Evolutionary conservation across 345 rosid species (phyloP), one percentile per base, ranked within the genome.

Genomic region (Pistacia vera): DNA sequence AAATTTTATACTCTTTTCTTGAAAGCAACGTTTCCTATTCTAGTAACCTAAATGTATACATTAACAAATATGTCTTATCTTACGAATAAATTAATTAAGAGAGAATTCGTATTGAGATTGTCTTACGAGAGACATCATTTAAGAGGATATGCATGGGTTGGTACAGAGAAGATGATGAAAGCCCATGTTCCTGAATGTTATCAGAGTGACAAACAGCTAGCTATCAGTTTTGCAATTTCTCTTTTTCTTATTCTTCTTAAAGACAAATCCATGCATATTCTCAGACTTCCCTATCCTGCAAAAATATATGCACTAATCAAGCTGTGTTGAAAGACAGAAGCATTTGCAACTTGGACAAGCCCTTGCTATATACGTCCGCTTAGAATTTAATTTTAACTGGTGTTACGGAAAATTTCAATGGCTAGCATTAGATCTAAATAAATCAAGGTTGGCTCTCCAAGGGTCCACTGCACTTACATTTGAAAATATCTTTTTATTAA

Each of bases 341-440:
- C 74, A n/a, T 57, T 63, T 56, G 64, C 74, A 70, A 56, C 22
- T 41, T 70, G 44, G n/a, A 11, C 74, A 5, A n/a, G 30, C 33
- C 74, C 63, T 35, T 6, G 13, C 7, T 55, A 8, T 10, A 30
- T 30, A 30, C 3, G 11, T 55, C 30, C 54, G 38, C 48, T 48
- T 35, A 66, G n/a, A 18, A 35, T 5, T 66, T 3, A 44, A 46
- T 38, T 38, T 38, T 6, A 38, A 38, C 0, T 38, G 5, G 33
- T 13, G 13, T 13, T 35, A 11, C 28, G 8, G 7, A 60, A 60
- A 25, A 25, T 59, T 59, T 60, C 63, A 60, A 38, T 38, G 0
- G 41, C 36, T 60, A 28, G 13, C 63, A 11, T 22, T 16, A 22
- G 7, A 38, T 38, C 16, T 22, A 30, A 11, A 59, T 38, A 30